These are phyloP conservation scores for Plasmodium fragile DNA, from an alignment of 169 alveolate genomes.

Conservation along the genomic window DNA sequence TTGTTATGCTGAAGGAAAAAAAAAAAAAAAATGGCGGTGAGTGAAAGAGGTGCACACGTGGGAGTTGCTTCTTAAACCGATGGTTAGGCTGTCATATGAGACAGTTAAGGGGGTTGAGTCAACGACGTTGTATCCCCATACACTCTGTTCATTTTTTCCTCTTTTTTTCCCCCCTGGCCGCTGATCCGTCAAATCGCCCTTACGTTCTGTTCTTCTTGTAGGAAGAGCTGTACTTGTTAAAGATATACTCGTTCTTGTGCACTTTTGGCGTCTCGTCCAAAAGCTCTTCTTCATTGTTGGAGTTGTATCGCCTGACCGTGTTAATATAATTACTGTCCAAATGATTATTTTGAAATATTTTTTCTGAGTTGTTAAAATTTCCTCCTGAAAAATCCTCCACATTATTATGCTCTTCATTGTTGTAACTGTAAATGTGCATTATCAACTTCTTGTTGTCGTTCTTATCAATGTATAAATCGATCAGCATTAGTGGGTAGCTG, in stretches of 20 bases:
- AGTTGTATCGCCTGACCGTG: slow-evolving; percentile 28
- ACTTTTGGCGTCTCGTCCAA: slow-evolving; percentile 4
- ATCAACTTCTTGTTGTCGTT: slow-evolving; percentile 63
- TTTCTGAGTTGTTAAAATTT: slow-evolving; percentile 63
- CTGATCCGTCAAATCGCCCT: not conserved
- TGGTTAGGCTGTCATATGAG: not conserved
- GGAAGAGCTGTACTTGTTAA: slow-evolving; percentile 35
- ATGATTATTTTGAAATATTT: slow-evolving; percentile 13
- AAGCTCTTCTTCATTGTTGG: slow-evolving; percentile 50
- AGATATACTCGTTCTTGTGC: slow-evolving; percentile 49
- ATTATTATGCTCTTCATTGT: slow-evolving; percentile 36
- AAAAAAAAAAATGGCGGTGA: not conserved
- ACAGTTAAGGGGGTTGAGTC: not conserved
- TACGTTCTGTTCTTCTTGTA: slow-evolving; percentile 70
- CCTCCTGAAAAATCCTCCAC: not conserved
- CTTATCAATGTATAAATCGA: slow-evolving; percentile 66
- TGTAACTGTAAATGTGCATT: slow-evolving; percentile 46
- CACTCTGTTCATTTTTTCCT: not conserved
- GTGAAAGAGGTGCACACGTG: not conserved
- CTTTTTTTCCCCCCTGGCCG: not conserved
- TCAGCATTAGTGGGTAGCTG: slow-evolving; percentile 67
- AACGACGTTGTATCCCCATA: not conserved
- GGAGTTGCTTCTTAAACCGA: not conserved
- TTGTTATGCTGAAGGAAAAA: slow-evolving; percentile 34
- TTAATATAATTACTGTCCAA: slow-evolving; percentile 15